phyloP scores from a whole-genome alignment of 768 basidiomycete genomes.

The Cubamyces lactineus region DNA sequence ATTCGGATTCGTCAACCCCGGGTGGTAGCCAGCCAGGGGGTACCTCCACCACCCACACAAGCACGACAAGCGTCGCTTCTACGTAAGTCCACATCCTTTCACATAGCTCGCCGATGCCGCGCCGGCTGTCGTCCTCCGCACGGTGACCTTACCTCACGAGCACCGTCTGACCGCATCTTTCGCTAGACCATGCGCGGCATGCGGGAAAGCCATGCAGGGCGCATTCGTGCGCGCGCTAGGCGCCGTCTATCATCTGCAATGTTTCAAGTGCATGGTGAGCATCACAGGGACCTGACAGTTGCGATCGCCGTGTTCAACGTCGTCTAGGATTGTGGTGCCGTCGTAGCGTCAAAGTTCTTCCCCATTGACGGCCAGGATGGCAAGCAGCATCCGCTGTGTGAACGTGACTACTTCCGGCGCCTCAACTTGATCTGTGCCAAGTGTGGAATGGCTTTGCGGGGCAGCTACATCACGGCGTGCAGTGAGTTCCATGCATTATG shows the following conservation, averaged over 20 bases:
- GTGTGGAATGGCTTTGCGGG: conserved; percentile 91
- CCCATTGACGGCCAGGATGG: conserved; percentile 92
- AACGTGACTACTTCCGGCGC: conserved; percentile 96
- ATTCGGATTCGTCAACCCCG: conserved; percentile 57
- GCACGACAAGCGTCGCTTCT: conserved; percentile 57
- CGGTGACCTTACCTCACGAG: conserved; percentile 15
- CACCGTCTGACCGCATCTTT: conserved; percentile 17
- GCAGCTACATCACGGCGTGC: conserved; percentile 99
- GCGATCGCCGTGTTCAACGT: conserved; percentile 21
- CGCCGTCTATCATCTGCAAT: conserved; percentile 94
- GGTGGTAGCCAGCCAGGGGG: conserved; percentile 44
- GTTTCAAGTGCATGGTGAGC: conserved; percentile 95
- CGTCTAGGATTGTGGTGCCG: conserved; percentile 87
- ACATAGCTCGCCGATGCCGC: neutral
- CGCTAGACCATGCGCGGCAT: conserved; percentile 71
- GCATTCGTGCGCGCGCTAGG: conserved; percentile 95
- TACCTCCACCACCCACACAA: conserved; percentile 59
- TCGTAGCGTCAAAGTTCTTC: conserved; percentile 98
- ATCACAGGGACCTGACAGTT: conserved; percentile 11
- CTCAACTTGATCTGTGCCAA: conserved; percentile 96
- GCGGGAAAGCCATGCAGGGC: conserved; percentile 84
- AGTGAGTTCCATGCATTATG: conserved; percentile 57
- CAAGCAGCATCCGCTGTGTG: conserved; percentile 93
- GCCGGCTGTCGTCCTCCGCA: neutral
- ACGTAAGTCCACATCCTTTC: conserved; percentile 51